Conservation (phyloP, 2,329 filamentous ascomycete species). For the Akanthomyces muscarius region DNA sequence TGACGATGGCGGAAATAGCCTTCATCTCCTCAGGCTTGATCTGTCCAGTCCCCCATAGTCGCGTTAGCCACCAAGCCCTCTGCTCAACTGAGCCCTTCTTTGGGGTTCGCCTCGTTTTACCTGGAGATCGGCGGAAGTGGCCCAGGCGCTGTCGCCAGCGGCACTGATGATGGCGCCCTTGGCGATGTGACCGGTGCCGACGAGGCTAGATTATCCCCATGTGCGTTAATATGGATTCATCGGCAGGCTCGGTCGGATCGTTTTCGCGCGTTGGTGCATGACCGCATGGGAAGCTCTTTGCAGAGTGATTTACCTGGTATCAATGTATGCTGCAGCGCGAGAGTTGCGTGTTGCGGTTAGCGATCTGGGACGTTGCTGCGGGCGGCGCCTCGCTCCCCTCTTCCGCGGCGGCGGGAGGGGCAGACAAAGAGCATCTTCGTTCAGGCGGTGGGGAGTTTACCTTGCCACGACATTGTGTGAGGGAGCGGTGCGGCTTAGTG, state of each 20-base stretch:
- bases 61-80: background rate
- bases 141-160: conserved; percentile 79
- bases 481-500: conserved; percentile 14
- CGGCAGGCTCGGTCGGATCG: background rate
- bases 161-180: conserved; percentile 80
- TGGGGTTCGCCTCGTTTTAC: conserved; percentile 46
- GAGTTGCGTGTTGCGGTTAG: conserved; percentile 20
- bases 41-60: conserved; percentile 21
- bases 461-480: conserved; percentile 69
- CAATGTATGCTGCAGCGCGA: conserved; percentile 44
- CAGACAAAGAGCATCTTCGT: conserved; percentile 15
- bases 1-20: conserved; percentile 51
- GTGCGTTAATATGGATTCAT: conserved; percentile 20
- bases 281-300: background rate
- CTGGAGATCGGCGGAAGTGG: conserved; percentile 63
- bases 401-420: conserved; percentile 13
- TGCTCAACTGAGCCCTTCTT: background rate
- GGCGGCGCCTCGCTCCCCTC: conserved; percentile 24
- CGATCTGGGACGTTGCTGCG: conserved; percentile 20
- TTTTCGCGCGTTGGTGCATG: background rate
- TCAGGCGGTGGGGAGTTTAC: conserved; percentile 38
- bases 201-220: conserved; percentile 55
- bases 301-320: conserved; percentile 41
- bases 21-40: conserved; percentile 54
- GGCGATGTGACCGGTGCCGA: conserved; percentile 74